A percentile compares a stretch with the other conserved stretches of the same genome.
These are phyloP conservation scores for Shiraia bambusicola DNA, from an alignment of 2,329 filamentous ascomycete genomes.

Conservation along the genomic window DNA sequence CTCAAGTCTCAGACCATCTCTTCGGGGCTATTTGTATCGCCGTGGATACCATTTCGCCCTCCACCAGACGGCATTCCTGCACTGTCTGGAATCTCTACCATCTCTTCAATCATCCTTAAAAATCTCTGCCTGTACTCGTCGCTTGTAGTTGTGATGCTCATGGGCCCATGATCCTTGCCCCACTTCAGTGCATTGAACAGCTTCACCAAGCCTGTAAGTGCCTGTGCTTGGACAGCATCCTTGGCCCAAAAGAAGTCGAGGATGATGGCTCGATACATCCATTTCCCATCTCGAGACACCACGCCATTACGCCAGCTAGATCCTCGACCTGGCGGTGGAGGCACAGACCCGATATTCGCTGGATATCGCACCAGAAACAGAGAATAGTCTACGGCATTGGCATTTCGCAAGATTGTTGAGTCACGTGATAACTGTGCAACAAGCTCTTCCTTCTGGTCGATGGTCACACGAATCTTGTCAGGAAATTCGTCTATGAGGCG, in stretches of 20 bases:
- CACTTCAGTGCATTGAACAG: slow-evolving; percentile 57
- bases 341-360: slow-evolving; percentile 34
- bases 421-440: slow-evolving; percentile 60
- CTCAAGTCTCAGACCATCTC: too few species aligned
- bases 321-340: slow-evolving; percentile 35
- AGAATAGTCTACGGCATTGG: slow-evolving; percentile 74
- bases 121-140: slow-evolving; percentile 66
- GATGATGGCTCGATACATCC: slow-evolving; percentile 66
- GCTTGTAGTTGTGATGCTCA: slow-evolving; percentile 72
- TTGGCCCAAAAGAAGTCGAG: slow-evolving; percentile 81
- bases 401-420: slow-evolving; percentile 61
- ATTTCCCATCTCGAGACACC: slow-evolving; percentile 61
- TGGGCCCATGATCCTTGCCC: slow-evolving; percentile 65
- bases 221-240: slow-evolving; percentile 65
- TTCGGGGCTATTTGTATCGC: slow-evolving; percentile 5
- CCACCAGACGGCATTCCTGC: slow-evolving; percentile 35
- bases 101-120: slow-evolving; percentile 52
- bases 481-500: slow-evolving; percentile 68
- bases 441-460: slow-evolving; percentile 58
- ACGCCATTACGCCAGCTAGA: slow-evolving; percentile 64
- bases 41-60: slow-evolving; percentile 20
- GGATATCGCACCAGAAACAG: slow-evolving; percentile 68
- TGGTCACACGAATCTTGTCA: slow-evolving; percentile 62
- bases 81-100: slow-evolving; percentile 40
- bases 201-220: slow-evolving; percentile 66